Evolutionary conservation across 257 asterid genomes (phyloP), one percentile per base, ranked within the genome.

Genomic region (Gentiana dahurica): DNA sequence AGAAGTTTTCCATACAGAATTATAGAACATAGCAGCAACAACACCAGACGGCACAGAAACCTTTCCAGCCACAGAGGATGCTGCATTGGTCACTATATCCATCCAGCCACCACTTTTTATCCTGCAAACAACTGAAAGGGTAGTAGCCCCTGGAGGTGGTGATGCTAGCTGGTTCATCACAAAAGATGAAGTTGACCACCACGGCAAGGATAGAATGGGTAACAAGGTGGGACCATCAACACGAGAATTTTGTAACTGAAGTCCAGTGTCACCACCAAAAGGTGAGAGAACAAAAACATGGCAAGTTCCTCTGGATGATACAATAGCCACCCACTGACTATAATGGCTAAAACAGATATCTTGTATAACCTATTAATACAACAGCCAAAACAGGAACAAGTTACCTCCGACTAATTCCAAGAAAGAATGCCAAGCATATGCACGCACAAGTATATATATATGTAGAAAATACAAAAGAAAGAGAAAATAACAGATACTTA

Each of bases 141-240:
- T 77, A 59, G 66, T 58, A 61, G 69, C 73, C 8, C 64, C 54
- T 2, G 82, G 79, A 1, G 77, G 67, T 48, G 77, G 67, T 12
- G 57, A 15, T 36, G 74, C 54, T 69, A 63, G 79, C 54, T 61
- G 74, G 59, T 70, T 77, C 53, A 60, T 55, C 51, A 59, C 9
- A 53, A 76, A 72, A n/a, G 76, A 69, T 57, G 79, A 64, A 9
- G 74, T 67, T 54, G 75, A 70, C 82, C 82, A 77, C 82, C 82
- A 73, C 49, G 82, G 82, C 65, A 65, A 35, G n/a, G 82, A 66
- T 24, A 66, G 68, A 61, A 73, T 36, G 33, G 79, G 82, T 54
- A 55, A 47, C 39, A 71, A 74, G 34, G 53, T 67, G 36, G 77
- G 66, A 9, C 77, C 76, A 64, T 69, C 65, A 61, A 61, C 69